Conservation (phyloP, 1,139 yeast genomes). For the Candida sp. region DNA sequence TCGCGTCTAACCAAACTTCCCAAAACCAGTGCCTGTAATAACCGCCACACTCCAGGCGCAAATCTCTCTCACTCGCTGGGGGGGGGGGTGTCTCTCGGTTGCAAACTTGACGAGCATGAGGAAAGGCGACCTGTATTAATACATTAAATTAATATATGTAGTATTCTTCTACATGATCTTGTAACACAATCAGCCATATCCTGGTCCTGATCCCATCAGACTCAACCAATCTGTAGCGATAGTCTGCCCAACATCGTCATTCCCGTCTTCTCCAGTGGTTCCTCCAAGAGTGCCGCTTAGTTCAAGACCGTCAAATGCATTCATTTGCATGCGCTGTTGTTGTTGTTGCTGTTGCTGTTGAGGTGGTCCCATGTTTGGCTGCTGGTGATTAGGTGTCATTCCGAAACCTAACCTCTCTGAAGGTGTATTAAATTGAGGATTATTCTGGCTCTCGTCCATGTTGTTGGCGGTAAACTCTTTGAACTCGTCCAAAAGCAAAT, state of each 20-base stretch:
- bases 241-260: conserved; percentile 11
- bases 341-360: conserved; percentile 15
- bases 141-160: not conserved
- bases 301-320: conserved; percentile 3
- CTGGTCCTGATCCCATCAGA: conserved; percentile 43
- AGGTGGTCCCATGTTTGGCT: conserved; percentile 11
- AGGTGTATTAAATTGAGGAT: conserved; percentile 1
- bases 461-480: conserved; percentile 3
- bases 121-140: not conserved
- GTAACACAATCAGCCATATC: conserved; percentile 21
- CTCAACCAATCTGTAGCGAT: conserved; percentile 37
- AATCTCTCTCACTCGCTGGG: too few species aligned
- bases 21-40: too few species aligned
- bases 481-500: conserved; percentile 7
- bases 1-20: too few species aligned
- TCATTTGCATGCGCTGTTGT: conserved; percentile 8
- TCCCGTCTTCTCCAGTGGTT: conserved; percentile 1
- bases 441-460: conserved; percentile 1
- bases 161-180: not conserved
- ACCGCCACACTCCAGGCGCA: too few species aligned
- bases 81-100: not conserved
- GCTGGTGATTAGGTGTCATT: conserved; percentile 10
- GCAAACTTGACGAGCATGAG: not conserved
- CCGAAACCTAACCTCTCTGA: not conserved
- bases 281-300: not conserved